phyloP scores from a whole-genome alignment of 2,329 filamentous ascomycete genomes.

The Aphanocladium album region DNA sequence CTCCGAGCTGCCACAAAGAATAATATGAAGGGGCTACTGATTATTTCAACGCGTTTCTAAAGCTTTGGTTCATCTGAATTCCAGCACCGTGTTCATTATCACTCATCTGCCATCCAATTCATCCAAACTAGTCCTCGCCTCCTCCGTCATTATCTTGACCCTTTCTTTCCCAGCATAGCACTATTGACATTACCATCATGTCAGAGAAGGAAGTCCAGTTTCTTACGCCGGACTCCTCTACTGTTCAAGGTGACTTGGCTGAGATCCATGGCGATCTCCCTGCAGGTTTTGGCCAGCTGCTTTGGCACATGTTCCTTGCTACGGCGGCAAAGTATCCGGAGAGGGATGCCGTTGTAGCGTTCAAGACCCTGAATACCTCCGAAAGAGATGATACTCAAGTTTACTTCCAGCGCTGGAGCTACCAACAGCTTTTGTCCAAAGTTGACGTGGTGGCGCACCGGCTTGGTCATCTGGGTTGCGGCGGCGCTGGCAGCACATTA shows the following conservation, averaged over 20 bases:
- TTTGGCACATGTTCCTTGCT: slow-evolving; percentile 30
- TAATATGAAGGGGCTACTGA: not conserved
- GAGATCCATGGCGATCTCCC: slow-evolving; percentile 25
- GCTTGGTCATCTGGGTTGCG: slow-evolving; percentile 17
- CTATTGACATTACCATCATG: not conserved
- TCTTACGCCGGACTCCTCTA: not conserved
- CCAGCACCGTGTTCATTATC: not conserved
- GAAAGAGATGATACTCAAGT: no score
- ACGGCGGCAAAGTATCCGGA: slow-evolving; percentile 25
- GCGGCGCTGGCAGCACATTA: slow-evolving; percentile 26
- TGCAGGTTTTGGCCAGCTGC: slow-evolving; percentile 22
- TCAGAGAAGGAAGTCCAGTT: not conserved
- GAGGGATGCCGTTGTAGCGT: slow-evolving; percentile 34
- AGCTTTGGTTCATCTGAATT: not conserved
- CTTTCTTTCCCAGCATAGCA: not conserved
- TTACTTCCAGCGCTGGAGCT: slow-evolving; percentile 23
- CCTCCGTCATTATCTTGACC: no score
- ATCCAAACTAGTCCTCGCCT: not conserved
- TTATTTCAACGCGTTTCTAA: not conserved
- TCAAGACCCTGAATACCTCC: no score
- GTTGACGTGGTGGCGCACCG: slow-evolving; percentile 16
- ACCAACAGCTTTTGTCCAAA: slow-evolving; percentile 21
- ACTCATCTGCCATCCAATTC: not conserved
- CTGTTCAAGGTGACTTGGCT: slow-evolving; percentile 15
- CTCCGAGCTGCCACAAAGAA: not conserved